Evolutionary conservation across 2,329 filamentous ascomycete species (phyloP).

Genomic region (Whalleya microplaca): DNA sequence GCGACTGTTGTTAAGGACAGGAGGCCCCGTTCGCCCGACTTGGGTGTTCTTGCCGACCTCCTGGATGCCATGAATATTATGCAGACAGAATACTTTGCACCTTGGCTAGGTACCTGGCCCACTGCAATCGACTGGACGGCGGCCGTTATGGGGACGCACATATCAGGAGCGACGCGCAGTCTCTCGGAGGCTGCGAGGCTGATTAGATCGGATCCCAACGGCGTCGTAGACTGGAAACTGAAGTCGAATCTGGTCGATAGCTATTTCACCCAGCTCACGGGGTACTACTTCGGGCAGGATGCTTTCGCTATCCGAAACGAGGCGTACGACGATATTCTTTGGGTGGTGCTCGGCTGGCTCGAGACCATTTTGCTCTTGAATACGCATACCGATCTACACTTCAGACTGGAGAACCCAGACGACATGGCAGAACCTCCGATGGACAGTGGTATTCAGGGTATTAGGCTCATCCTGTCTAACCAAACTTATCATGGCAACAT

Average conservation of each 20-base stretch:
- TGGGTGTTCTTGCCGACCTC: constrained; percentile 50
- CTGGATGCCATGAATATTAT: constrained; percentile 72
- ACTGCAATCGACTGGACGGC: constrained; percentile 91
- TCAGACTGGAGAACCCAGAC: constrained; percentile 37
- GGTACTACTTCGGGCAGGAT: constrained; percentile 88
- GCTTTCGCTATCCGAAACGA: constrained; percentile 70
- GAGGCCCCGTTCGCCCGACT: constrained; percentile 20
- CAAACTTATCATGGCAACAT: constrained; percentile 75
- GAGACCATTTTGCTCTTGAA: constrained; percentile 78
- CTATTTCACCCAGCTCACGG: constrained; percentile 76
- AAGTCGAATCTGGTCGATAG: constrained; percentile 80
- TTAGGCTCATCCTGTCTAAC: constrained; percentile 41
- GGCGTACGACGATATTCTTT: constrained; percentile 93
- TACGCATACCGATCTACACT: constrained; percentile 68
- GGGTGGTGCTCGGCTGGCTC: constrained; percentile 92
- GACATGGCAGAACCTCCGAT: constrained; percentile 20
- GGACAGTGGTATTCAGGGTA: constrained; percentile 18
- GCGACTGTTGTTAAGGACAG: constrained; percentile 3
- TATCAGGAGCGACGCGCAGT: constrained; percentile 74
- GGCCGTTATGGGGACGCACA: constrained; percentile 79
- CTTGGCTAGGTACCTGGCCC: constrained; percentile 82
- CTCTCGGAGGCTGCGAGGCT: constrained; percentile 63
- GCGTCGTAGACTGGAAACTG: constrained; percentile 48
- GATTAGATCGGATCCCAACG: constrained; percentile 36
- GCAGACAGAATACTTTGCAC: constrained; percentile 77